Conservation (phyloP, 352 stramenopile species). For the Globisporangium heterothallicum region DNA sequence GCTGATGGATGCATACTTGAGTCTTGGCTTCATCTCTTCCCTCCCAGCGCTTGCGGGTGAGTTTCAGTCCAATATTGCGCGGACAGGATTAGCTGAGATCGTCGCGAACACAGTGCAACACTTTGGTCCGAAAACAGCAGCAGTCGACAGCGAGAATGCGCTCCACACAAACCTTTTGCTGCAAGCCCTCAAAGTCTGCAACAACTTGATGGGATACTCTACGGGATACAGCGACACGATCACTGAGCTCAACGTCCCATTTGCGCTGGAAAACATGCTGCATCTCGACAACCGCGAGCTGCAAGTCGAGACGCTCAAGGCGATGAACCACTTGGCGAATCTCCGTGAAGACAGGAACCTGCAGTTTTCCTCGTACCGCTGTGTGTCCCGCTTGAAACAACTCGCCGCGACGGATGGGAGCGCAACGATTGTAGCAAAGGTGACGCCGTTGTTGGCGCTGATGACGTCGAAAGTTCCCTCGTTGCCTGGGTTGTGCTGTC, state of each 20-base stretch:
- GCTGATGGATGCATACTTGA: slow-evolving; percentile 36
- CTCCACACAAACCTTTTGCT: slow-evolving; percentile 22
- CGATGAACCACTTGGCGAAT: slow-evolving; percentile 24
- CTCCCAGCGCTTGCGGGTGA: slow-evolving; percentile 17
- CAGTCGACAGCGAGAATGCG: slow-evolving; percentile 7
- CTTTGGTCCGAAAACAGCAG: slow-evolving; percentile 11
- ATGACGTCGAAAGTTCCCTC: slow-evolving; percentile 41
- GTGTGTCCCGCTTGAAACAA: slow-evolving; percentile 18
- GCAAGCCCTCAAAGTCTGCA: slow-evolving; percentile 32
- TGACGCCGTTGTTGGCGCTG: slow-evolving; percentile 41
- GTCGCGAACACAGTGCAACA: slow-evolving; percentile 27
- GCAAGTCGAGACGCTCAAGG: slow-evolving; percentile 27
- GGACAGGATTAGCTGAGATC: slow-evolving; percentile 42
- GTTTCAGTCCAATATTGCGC: slow-evolving; percentile 28
- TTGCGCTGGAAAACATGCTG: slow-evolving; percentile 42
- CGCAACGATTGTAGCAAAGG: slow-evolving; percentile 26
- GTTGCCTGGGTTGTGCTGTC: slow-evolving; percentile 38
- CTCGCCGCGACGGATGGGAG: slow-evolving; percentile 12
- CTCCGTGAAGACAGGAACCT: slow-evolving; percentile 16
- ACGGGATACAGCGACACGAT: slow-evolving; percentile 27
- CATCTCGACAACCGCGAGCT: slow-evolving; percentile 34
- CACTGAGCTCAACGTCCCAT: slow-evolving; percentile 27
- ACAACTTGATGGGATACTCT: slow-evolving; percentile 40
- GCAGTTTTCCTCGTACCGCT: slow-evolving; percentile 22
- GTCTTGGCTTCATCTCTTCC: slow-evolving; percentile 36